Evolutionary conservation across 192 early-diverging fungal genomes (phyloP).

Genomic region (Coemansia reversa): DNA sequence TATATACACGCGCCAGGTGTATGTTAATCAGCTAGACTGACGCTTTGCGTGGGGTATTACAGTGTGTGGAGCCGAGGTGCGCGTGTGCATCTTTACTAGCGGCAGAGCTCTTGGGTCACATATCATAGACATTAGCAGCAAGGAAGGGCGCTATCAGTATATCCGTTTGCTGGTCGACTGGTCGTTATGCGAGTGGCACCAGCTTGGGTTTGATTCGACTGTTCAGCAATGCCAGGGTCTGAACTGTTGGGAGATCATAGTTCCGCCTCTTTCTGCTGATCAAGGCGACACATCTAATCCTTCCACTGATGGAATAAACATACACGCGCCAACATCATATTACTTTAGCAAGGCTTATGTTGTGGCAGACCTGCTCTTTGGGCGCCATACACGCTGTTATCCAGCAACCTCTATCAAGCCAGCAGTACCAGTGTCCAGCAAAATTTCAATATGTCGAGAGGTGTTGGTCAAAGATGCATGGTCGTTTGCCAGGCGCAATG

Average conservation of each 20-base stretch:
- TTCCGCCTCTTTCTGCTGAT: not conserved
- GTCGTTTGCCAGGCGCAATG: not conserved
- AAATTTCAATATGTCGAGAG: not conserved
- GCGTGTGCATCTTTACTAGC: conserved; percentile 2
- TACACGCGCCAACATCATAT: not conserved
- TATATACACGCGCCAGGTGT: not conserved
- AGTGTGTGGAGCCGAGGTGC: not conserved
- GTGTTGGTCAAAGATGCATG: not conserved
- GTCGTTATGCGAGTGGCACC: conserved; percentile 9
- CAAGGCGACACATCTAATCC: not conserved
- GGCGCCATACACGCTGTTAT: conserved; percentile 8
- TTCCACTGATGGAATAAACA: not conserved
- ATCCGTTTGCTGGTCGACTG: conserved; percentile 14
- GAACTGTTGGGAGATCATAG: conserved; percentile 11
- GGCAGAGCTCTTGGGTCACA: not conserved
- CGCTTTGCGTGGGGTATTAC: conserved; percentile 18
- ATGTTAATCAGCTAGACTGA: not conserved
- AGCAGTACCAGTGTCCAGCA: not conserved
- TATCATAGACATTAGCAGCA: not conserved
- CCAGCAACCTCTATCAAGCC: conserved; percentile 3
- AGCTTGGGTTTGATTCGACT: conserved; percentile 13
- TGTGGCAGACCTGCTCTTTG: conserved; percentile 11
- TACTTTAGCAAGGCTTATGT: conserved; percentile 4
- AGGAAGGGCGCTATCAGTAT: not conserved
- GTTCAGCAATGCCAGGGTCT: not conserved